These are phyloP conservation scores for Schwanniomyces vanrijiae DNA, from an alignment of 805 yeast genomes.

Conservation along the genomic window DNA sequence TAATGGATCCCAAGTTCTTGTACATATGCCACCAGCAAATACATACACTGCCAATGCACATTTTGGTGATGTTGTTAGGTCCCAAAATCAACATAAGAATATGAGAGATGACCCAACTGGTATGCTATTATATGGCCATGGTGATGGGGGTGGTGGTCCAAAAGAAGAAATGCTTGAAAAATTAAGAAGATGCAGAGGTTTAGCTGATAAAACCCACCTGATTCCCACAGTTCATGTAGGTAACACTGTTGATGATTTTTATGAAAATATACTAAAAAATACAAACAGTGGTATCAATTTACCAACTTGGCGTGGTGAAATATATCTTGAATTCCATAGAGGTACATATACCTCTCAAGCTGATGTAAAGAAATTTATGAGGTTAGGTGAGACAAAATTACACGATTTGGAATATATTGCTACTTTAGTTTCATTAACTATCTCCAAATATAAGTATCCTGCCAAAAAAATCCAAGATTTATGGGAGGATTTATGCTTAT, in stretches of 20 bases:
- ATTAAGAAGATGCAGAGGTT: conserved; percentile 85
- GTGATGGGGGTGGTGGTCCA: conserved; percentile 99
- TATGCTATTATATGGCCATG: conserved; percentile 82
- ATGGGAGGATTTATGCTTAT: conserved; percentile 87
- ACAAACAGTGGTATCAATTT: conserved; percentile 66
- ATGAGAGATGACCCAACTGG: conserved; percentile 79
- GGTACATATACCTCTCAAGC: conserved; percentile 98
- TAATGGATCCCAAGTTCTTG: conserved; percentile 89
- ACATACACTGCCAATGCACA: conserved; percentile 93
- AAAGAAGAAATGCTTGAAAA: conserved; percentile 91
- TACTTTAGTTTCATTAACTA: conserved; percentile 63
- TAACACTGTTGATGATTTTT: conserved; percentile 76
- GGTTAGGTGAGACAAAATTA: conserved; percentile 70
- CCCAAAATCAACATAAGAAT: conserved; percentile 80
- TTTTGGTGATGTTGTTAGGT: conserved; percentile 87
- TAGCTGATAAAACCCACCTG: conserved; percentile 74
- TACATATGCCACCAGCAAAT: conserved; percentile 97
- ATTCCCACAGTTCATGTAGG: conserved; percentile 85
- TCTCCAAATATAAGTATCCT: conserved; percentile 68
- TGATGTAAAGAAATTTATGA: conserved; percentile 74
- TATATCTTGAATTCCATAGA: conserved; percentile 92
- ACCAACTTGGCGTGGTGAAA: conserved; percentile 91
- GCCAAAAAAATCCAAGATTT: conserved; percentile 59
- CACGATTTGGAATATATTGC: conserved; percentile 88
- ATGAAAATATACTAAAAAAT: conserved; percentile 57